Evolutionary conservation across 1,284 basidiomycete species (phyloP).

Genomic region (Tilletia setariae): DNA sequence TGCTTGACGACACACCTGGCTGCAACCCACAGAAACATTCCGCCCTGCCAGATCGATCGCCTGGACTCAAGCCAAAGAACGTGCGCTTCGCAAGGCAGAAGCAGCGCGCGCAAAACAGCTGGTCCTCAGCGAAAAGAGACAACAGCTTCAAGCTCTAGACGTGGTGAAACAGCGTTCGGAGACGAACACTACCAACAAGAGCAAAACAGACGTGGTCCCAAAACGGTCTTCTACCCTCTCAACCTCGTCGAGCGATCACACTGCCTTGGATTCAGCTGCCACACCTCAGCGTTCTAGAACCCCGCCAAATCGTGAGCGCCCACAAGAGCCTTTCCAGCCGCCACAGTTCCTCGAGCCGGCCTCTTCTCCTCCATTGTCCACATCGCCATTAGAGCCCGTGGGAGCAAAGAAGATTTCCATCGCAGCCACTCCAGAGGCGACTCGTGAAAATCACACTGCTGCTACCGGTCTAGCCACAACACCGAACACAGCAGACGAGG

Average conservation of each 20-base stretch:
- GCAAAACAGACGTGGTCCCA: not conserved
- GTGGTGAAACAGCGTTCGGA: not conserved
- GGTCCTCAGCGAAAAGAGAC: too few relatives aligned
- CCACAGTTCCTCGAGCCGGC: not conserved
- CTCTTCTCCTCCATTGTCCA: too few relatives aligned
- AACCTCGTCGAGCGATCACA: not conserved
- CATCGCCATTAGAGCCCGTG: too few relatives aligned
- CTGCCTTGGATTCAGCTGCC: too few relatives aligned
- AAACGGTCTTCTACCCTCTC: not conserved
- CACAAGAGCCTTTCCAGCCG: not conserved
- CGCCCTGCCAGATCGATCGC: conserved; percentile 7
- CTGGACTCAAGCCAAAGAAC: conserved; percentile 12
- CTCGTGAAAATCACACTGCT: too few relatives aligned
- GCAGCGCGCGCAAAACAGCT: not conserved
- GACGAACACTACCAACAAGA: not conserved
- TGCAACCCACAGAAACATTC: not conserved
- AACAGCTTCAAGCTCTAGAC: not conserved
- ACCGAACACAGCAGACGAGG: too few relatives aligned
- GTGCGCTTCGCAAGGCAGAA: conserved; percentile 1
- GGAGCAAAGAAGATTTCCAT: too few relatives aligned
- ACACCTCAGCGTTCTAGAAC: too few relatives aligned
- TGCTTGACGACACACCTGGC: not conserved
- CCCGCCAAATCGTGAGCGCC: not conserved
- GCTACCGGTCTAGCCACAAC: too few relatives aligned
- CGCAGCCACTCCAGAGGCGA: too few relatives aligned